Conservation (phyloP, 2,329 filamentous ascomycete species). For the Mycosphaerella arachidis region DNA sequence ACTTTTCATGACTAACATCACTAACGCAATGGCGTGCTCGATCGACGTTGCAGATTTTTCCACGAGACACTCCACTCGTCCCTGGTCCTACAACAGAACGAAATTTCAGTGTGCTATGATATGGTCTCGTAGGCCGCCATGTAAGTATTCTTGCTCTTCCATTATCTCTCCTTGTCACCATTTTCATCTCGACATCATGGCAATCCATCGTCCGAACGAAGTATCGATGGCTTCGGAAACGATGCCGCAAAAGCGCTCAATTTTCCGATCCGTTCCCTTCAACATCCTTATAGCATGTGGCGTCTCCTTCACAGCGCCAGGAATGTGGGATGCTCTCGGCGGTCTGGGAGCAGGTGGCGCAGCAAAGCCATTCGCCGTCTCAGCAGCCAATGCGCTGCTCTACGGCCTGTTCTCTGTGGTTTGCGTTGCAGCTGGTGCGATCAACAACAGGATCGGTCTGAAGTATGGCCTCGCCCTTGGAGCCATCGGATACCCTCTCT, state of each 20-base stretch:
- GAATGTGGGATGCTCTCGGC: background rate
- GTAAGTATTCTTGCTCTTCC: background rate
- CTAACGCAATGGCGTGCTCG: background rate
- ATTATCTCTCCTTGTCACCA: background rate
- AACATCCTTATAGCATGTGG: slow-evolving; percentile 20
- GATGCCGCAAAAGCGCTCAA: background rate
- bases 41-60: background rate
- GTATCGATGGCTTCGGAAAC: background rate
- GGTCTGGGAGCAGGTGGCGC: background rate
- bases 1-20: background rate
- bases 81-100: background rate
- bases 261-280: slow-evolving; percentile 16
- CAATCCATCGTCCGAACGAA: background rate
- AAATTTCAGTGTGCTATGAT: background rate
- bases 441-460: slow-evolving; percentile 66
- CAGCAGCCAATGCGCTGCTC: slow-evolving; percentile 65
- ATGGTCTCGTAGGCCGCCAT: background rate
- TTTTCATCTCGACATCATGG: background rate
- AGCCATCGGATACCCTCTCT: slow-evolving; percentile 67
- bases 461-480: slow-evolving; percentile 66
- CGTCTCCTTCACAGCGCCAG: slow-evolving; percentile 17
- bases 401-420: slow-evolving; percentile 70
- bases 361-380: slow-evolving; percentile 59
- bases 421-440: slow-evolving; percentile 59
- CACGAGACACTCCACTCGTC: background rate